A percentile compares a stretch with the other conserved stretches of the same genome.
Conservation (phyloP, 192 early-diverging fungal genomes). For the Podila minutissima region DNA sequence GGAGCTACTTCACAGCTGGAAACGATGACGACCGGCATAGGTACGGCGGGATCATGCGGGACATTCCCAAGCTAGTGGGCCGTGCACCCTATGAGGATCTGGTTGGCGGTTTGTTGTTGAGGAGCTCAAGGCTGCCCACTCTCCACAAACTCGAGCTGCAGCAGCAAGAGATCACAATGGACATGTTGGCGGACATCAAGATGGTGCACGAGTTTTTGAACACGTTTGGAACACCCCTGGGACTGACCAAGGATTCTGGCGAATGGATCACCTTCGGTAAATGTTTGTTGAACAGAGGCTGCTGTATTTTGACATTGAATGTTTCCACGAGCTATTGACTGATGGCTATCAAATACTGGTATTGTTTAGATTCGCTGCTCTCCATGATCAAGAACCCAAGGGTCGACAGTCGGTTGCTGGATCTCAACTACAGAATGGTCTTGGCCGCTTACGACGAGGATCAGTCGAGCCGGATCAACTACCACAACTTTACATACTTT, state of each 20-base stretch:
- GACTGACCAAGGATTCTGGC: constrained; percentile 40
- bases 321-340: background rate
- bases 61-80: constrained; percentile 34
- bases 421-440: constrained; percentile 42
- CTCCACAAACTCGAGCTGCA: constrained; percentile 31
- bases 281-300: background rate
- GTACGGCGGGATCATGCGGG: constrained; percentile 27
- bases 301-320: background rate
- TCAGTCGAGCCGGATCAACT: constrained; percentile 12
- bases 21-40: constrained; percentile 8
- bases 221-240: constrained; percentile 38
- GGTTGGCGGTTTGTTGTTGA: constrained; percentile 23
- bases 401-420: constrained; percentile 30
- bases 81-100: constrained; percentile 46
- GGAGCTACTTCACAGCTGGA: constrained; percentile 17
- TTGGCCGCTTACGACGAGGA: constrained; percentile 35
- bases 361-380: constrained; percentile 16
- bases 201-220: constrained; percentile 52
- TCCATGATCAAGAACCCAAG: constrained; percentile 41
- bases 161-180: constrained; percentile 31
- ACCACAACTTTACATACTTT: constrained; percentile 36
- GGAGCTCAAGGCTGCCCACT: constrained; percentile 29
- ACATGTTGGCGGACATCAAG: constrained; percentile 48
- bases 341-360: background rate
- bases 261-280: constrained; percentile 48